Conservation (phyloP, 106 monocot genomes). For the Acorus gramineus region DNA sequence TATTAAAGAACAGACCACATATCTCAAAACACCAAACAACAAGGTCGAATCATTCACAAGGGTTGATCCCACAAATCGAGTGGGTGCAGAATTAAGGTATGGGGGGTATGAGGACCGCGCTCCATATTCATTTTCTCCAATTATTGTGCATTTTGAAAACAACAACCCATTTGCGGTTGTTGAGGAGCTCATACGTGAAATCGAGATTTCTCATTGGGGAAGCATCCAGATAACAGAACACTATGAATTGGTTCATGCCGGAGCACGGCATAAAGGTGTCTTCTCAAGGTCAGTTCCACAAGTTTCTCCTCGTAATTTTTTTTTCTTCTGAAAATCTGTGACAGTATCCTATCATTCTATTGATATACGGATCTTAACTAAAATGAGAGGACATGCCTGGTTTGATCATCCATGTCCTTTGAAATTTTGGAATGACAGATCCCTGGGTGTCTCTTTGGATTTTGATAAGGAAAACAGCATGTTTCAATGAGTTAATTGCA, state of each 20-base stretch:
- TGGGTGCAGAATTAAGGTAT: slow-evolving; percentile 61
- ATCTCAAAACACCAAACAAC: slow-evolving; percentile 56
- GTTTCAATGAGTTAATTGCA: too few relatives aligned
- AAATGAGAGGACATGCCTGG: too few relatives aligned
- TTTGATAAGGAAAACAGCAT: too few relatives aligned
- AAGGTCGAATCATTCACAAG: slow-evolving; percentile 61
- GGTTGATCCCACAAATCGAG: slow-evolving; percentile 49
- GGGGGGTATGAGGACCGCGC: slow-evolving; percentile 43
- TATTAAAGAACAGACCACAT: slow-evolving; percentile 46
- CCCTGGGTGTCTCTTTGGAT: too few relatives aligned
- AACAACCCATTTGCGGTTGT: slow-evolving; percentile 84
- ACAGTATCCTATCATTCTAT: neutral
- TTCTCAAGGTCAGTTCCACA: slow-evolving; percentile 62
- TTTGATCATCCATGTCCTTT: too few relatives aligned
- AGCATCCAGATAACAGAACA: slow-evolving; percentile 62
- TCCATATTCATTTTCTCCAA: slow-evolving; percentile 62
- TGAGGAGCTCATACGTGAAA: slow-evolving; percentile 66
- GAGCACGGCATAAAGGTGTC: slow-evolving; percentile 74
- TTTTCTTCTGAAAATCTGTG: too few relatives aligned
- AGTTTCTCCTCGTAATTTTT: neutral
- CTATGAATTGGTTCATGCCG: slow-evolving; percentile 68
- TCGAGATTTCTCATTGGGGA: slow-evolving; percentile 90
- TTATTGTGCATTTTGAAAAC: slow-evolving; percentile 77
- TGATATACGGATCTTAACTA: too few relatives aligned
- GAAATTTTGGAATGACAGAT: too few relatives aligned